A percentile compares a stretch with the other conserved stretches of the same genome.
Conservation (phyloP, 495 filamentous ascomycete species). For the Terfezia claveryi region DNA sequence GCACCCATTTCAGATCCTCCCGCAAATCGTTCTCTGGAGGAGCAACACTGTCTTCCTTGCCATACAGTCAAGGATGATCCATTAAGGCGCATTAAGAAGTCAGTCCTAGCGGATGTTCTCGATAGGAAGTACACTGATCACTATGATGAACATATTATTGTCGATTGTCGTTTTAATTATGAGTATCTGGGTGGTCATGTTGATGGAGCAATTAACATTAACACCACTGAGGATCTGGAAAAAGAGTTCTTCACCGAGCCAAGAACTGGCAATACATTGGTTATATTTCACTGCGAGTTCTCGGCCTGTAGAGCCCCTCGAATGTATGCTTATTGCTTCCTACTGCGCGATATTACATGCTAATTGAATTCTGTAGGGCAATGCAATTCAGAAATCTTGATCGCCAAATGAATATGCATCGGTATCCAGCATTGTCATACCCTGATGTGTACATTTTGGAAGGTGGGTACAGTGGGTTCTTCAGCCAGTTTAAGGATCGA, state of each 20-base stretch:
- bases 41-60: conserved; percentile 47
- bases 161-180: conserved; percentile 97
- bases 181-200: conserved; percentile 97
- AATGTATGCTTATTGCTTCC: conserved; percentile 30
- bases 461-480: conserved; percentile 90
- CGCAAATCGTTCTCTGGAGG: no score
- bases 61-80: conserved; percentile 61
- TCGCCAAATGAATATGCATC: conserved; percentile 55
- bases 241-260: conserved; percentile 44
- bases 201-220: conserved; percentile 75
- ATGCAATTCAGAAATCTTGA: conserved; percentile 72
- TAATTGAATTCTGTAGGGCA: conserved; percentile 25
- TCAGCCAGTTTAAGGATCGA: conserved; percentile 44
- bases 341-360: not conserved
- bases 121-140: conserved; percentile 56
- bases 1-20: conserved; percentile 50
- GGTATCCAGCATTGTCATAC: conserved; percentile 71
- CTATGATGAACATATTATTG: conserved; percentile 57
- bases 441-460: conserved; percentile 94
- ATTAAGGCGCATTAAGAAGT: conserved; percentile 67
- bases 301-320: conserved; percentile 92
- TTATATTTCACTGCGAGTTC: conserved; percentile 96
- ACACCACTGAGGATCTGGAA: conserved; percentile 75
- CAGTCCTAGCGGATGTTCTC: conserved; percentile 62
- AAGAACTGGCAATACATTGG: conserved; percentile 43